Evolutionary conservation across 768 basidiomycete genomes (phyloP).

Genomic region (Rhizopogon vulgaris): DNA sequence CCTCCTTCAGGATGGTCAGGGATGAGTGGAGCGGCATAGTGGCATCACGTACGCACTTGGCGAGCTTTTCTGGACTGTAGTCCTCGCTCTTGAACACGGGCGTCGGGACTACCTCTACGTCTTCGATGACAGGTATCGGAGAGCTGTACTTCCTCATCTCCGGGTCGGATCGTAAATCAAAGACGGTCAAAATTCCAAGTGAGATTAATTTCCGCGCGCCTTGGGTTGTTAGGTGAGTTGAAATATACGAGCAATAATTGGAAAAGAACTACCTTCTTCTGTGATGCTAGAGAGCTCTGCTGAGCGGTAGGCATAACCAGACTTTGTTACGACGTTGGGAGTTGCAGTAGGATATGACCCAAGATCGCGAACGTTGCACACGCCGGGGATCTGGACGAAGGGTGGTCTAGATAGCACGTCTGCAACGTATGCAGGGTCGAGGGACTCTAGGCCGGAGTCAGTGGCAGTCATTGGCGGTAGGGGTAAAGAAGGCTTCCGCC

Average conservation of each 20-base stretch:
- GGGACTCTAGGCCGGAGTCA: constrained; percentile 42
- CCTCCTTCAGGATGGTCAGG: constrained; percentile 14
- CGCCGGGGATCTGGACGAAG: constrained; percentile 65
- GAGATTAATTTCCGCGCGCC: constrained; percentile 52
- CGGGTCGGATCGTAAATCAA: constrained; percentile 74
- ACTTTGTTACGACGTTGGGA: constrained; percentile 49
- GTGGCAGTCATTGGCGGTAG: constrained; percentile 12
- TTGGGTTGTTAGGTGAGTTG: constrained; percentile 20
- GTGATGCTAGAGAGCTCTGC: constrained; percentile 71
- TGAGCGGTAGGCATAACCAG: constrained; percentile 55
- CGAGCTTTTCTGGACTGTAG: constrained; percentile 80
- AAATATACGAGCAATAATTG: background rate
- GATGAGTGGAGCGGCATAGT: background rate
- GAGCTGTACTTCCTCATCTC: constrained; percentile 72
- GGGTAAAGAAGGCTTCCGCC: too few species aligned
- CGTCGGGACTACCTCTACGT: constrained; percentile 50
- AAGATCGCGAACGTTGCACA: constrained; percentile 70
- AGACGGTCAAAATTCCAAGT: constrained; percentile 62
- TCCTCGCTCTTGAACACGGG: constrained; percentile 69
- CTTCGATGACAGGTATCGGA: constrained; percentile 58
- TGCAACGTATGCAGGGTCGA: constrained; percentile 61
- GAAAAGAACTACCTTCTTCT: constrained; percentile 48
- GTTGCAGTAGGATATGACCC: constrained; percentile 51
- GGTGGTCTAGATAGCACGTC: constrained; percentile 63
- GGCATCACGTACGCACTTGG: constrained; percentile 59